Evolutionary conservation across 352 stramenopile species (phyloP), one percentile per base, ranked within the genome.

Genomic region (Globisporangium emineosum): DNA sequence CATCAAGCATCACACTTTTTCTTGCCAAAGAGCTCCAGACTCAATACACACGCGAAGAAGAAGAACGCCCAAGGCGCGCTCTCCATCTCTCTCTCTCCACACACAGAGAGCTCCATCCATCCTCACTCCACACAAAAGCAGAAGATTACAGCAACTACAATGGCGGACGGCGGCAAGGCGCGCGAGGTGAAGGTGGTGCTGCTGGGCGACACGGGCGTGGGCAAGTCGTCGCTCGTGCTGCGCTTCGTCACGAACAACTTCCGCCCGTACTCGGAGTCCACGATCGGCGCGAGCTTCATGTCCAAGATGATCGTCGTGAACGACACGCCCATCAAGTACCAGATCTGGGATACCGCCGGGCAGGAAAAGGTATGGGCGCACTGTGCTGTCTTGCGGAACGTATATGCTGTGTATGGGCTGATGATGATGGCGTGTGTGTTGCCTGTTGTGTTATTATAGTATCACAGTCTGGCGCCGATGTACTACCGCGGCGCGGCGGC

Each of bases 271-370:
- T 93, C 80, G 17, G 94, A 99, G 80, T 97, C 93, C 30, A 99
- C 97, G 17, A 99, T 99, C 69, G 96, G 97, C 65, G 96, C 96
- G 30, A 98, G 92, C 49, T 99, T 98, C 88, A 98, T 99, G 91
- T 92, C 77, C 62, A 98, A 99, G 82, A 97, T 98, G 71, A 94
- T 98, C 59, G 81, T 95, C 42, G 87, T 98, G 43, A 93, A 97
- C 62, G 88, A 94, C 69, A 85, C 86, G 51, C 84, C 90, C 53
- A 96, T 97, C 67, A 98, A 98, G 82, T 98, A 98, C 72, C 93
- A 99, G 78, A 99, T 99, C 73, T 99, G 96, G 97, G 97, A 99
- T 75, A 99, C 97, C 15, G 97, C 97, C 35, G 97, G 97, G 17
- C 97, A 99, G 83, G 96, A 99, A 65, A 94, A 94, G 76, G 81